phyloP scores from a whole-genome alignment of 148 eudicot species.

The Nepenthes mirabilis region DNA sequence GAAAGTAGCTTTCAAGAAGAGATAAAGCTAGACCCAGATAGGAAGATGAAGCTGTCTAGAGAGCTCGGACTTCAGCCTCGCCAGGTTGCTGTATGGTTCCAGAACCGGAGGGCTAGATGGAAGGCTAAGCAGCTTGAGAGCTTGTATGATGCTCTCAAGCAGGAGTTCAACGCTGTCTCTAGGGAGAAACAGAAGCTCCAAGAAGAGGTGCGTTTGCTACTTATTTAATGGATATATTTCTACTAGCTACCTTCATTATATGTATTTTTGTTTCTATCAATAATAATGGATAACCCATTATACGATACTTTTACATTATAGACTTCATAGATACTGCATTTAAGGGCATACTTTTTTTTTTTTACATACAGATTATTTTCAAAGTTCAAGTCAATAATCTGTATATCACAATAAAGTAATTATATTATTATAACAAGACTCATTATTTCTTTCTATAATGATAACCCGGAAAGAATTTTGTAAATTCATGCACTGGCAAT shows the following conservation, averaged over 20 bases:
- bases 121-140: constrained; percentile 72
- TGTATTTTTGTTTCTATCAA: no score
- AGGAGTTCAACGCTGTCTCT: constrained; percentile 35
- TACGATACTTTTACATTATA: no score
- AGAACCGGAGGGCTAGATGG: constrained; percentile 74
- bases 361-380: no score
- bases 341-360: no score
- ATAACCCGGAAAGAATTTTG: no score
- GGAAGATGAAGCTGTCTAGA: constrained; percentile 66
- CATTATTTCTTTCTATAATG: no score
- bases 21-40: constrained; percentile 59
- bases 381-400: no score
- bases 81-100: constrained; percentile 79
- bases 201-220: constrained; percentile 31
- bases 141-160: constrained; percentile 55
- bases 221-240: neutral
- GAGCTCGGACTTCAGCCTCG: constrained; percentile 15
- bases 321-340: no score
- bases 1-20: constrained; percentile 70
- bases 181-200: constrained; percentile 59
- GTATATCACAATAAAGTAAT: no score
- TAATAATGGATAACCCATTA: no score
- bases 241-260: neutral
- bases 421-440: no score
- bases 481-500: no score